Base-by-base conservation (phyloP, 441 rosid genomes). In the Populus hybrid region DNA sequence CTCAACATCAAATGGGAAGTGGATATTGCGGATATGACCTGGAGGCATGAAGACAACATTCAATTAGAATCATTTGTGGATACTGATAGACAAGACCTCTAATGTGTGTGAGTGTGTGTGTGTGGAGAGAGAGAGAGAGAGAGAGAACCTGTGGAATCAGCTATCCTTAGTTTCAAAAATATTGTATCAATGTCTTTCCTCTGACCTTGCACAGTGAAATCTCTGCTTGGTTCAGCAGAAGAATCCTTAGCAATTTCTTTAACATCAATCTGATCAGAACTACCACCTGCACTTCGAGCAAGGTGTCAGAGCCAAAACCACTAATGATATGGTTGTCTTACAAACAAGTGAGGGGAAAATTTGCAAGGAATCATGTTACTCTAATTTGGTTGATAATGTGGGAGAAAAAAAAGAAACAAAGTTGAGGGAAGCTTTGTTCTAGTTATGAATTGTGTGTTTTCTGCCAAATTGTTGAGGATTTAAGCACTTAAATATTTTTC, bases 1-100 rank as follows among this genome's bases (percentile, higher is more conserved):
- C 80, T 89, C 94, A 74, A 83, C 87, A 86, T 92, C 87, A 57
- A 94, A 94, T 42, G 98, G 98, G 85, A 94, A 94, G 86, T 92
- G 97, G 71, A 94, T 94, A 80, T 91, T 90, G 72, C 93, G 97
- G 68, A 85, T 68, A 79, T 91, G 88, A 71, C 97, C 98, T 94
- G 67, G 84, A 10, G 24, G 68, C 35, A 77, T 12, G 73, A 0
- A 12, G 53, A 79, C 18, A 63, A 12, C 40, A 7, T 34, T 19
- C 36, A 59, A 18, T 72, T 50, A 28, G 36, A 32, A 66, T 70
- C 32, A 4, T 21, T 42, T 35, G 24, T 73, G 64, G 75, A 57
- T 65, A 42, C 26, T 36, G 65, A 72, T 46, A 30, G 14, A 69
- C 9, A 40, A 66, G 11, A 78, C 34, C 63, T 71, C 18, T 30